phyloP scores from a whole-genome alignment of 2,329 filamentous ascomycete genomes.

The Trichocomaceae sp. region DNA sequence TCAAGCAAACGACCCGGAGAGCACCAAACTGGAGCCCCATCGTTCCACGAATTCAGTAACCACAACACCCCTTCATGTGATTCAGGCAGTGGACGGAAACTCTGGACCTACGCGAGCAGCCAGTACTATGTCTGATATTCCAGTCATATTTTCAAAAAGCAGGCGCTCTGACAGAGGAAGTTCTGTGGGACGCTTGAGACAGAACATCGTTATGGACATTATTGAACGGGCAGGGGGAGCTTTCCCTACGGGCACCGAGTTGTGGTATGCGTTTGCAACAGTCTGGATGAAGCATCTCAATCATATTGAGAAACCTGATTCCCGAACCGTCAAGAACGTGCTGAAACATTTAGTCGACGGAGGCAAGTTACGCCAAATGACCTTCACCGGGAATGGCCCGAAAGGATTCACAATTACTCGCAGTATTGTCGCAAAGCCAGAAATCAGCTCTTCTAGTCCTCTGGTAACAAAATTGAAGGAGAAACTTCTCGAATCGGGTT shows the following conservation, averaged over 20 bases:
- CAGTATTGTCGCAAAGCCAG: constrained; percentile 43
- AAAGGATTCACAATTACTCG: constrained; percentile 46
- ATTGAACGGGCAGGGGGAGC: constrained; percentile 49
- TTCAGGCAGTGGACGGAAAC: neutral
- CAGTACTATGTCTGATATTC: neutral
- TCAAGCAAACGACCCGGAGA: neutral
- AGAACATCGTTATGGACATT: constrained; percentile 49
- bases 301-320: constrained; percentile 43
- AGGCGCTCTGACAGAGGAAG: constrained; percentile 31
- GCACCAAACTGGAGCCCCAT: neutral
- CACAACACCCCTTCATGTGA: too few relatives aligned
- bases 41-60: neutral
- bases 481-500: constrained; percentile 44
- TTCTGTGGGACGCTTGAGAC: constrained; percentile 40
- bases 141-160: constrained; percentile 10
- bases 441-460: constrained; percentile 40
- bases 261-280: constrained; percentile 50
- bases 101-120: neutral
- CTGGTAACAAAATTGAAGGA: constrained; percentile 44
- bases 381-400: constrained; percentile 45
- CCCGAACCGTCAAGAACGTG: constrained; percentile 46
- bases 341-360: constrained; percentile 46
- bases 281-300: constrained; percentile 45
- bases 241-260: constrained; percentile 49
- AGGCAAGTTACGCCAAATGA: constrained; percentile 47